phyloP scores from a whole-genome alignment of 345 rosid genomes.

The Jatropha curcas region DNA sequence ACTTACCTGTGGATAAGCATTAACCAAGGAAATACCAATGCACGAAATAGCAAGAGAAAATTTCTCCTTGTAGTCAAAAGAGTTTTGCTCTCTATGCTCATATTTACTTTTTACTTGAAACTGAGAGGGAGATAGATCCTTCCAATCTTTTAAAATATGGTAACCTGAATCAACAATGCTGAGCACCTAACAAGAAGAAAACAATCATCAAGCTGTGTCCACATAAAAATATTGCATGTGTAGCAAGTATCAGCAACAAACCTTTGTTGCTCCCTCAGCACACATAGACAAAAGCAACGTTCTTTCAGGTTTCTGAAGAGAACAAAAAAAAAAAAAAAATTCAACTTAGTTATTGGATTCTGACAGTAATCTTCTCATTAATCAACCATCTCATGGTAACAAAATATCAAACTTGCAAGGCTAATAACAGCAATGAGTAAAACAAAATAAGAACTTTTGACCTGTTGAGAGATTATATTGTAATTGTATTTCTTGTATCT shows the following conservation, averaged over 20 bases:
- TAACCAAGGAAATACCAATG: conserved; percentile 75
- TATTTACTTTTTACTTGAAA: conserved; percentile 46
- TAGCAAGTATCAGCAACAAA: conserved; percentile 25
- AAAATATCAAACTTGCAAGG: conserved; percentile 14
- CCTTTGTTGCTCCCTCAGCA: conserved; percentile 94
- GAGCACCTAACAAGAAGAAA: conserved; percentile 58
- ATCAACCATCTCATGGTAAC: conserved; percentile 7
- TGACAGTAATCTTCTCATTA: conserved; percentile 3
- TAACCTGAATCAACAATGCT: conserved; percentile 76
- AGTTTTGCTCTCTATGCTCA: conserved; percentile 46
- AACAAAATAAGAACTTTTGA: too few relatives aligned
- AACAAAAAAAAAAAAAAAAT: neutral
- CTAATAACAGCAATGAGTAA: conserved; percentile 6
- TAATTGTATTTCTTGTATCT: too few relatives aligned
- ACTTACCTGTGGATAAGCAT: conserved; percentile 76
- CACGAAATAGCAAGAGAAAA: conserved; percentile 59
- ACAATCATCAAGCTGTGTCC: conserved; percentile 13
- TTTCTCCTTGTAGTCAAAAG: conserved; percentile 62
- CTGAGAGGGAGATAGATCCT: conserved; percentile 33
- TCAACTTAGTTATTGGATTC: neutral
- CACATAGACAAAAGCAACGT: conserved; percentile 58
- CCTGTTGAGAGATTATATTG: too few relatives aligned
- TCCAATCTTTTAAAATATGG: conserved; percentile 56
- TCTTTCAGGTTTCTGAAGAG: conserved; percentile 82
- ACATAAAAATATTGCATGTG: conserved; percentile 10